phyloP scores from a whole-genome alignment of 192 early-diverging fungal species.

The Coemansia sp. region DNA sequence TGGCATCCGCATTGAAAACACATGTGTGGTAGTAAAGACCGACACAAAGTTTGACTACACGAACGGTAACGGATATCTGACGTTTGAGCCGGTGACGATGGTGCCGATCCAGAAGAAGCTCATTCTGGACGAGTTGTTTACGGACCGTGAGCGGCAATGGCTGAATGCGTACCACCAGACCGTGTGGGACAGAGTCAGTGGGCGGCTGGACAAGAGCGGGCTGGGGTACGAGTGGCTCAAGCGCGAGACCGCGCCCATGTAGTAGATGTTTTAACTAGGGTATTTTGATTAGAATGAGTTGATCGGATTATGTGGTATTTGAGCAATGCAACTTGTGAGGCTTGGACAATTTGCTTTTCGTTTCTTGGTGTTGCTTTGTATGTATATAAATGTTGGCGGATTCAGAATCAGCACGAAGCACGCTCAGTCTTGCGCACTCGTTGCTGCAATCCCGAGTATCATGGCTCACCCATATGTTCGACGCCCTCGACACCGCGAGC shows the following conservation, averaged over 20 bases:
- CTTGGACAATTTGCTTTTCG: no score
- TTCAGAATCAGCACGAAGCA: slow-evolving; percentile 6
- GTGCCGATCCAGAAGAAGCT: slow-evolving; percentile 86
- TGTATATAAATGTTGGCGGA: background rate
- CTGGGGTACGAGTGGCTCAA: slow-evolving; percentile 78
- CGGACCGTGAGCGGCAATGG: slow-evolving; percentile 78
- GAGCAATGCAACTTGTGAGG: no score
- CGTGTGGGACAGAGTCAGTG: slow-evolving; percentile 76
- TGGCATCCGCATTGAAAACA: slow-evolving; percentile 97
- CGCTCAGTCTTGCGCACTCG: slow-evolving; percentile 39
- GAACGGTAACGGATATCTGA: slow-evolving; percentile 74
- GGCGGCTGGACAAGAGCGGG: slow-evolving; percentile 67
- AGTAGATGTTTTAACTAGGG: background rate
- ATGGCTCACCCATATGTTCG: slow-evolving; percentile 41
- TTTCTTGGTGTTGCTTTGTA: no score
- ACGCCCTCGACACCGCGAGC: slow-evolving; percentile 5
- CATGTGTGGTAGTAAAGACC: slow-evolving; percentile 74
- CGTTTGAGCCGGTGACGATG: slow-evolving; percentile 90
- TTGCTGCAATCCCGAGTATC: slow-evolving; percentile 35
- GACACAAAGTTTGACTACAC: slow-evolving; percentile 80
- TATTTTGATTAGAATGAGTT: no score
- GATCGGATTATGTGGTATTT: no score
- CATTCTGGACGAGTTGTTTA: slow-evolving; percentile 69
- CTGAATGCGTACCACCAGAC: slow-evolving; percentile 81
- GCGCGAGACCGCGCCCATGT: slow-evolving; percentile 74